Evolutionary conservation across 176 grass and related monocot genomes (phyloP).

Genomic region (Zoysia pacifica): DNA sequence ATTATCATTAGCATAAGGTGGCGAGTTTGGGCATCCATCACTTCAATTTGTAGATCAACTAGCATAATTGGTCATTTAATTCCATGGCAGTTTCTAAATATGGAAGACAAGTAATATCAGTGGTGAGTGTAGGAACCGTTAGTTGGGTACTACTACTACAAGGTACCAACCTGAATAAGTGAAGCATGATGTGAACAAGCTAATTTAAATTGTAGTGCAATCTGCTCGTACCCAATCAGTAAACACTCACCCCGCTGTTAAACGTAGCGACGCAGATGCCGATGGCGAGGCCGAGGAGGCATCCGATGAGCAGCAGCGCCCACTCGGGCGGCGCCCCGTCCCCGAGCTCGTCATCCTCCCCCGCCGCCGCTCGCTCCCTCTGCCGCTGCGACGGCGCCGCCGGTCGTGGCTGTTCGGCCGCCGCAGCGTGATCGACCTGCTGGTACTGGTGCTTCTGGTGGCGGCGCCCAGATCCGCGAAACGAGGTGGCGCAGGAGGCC

Average conservation of each 20-base stretch:
- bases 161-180: background rate
- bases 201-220: background rate
- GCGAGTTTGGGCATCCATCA: background rate
- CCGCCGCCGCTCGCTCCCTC: constrained; percentile 38
- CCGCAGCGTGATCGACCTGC: constrained; percentile 41
- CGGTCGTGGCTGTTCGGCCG: constrained; percentile 25
- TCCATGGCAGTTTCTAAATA: background rate
- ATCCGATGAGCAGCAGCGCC: constrained; percentile 94
- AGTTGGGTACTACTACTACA: background rate
- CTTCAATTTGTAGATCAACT: background rate
- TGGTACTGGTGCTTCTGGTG: constrained; percentile 23
- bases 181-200: background rate
- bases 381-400: constrained; percentile 28
- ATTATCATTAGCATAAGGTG: background rate
- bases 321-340: constrained; percentile 90
- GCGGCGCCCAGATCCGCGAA: constrained; percentile 52
- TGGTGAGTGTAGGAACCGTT: background rate
- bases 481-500: constrained; percentile 78
- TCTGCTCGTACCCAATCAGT: background rate
- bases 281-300: constrained; percentile 90
- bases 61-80: background rate
- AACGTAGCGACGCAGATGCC: constrained; percentile 95
- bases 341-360: constrained; percentile 70
- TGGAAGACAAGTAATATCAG: background rate
- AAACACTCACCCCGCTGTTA: constrained; percentile 75